These are phyloP conservation scores for Podospora fimiseda DNA, from an alignment of 495 filamentous ascomycete genomes.

Conservation along the genomic window DNA sequence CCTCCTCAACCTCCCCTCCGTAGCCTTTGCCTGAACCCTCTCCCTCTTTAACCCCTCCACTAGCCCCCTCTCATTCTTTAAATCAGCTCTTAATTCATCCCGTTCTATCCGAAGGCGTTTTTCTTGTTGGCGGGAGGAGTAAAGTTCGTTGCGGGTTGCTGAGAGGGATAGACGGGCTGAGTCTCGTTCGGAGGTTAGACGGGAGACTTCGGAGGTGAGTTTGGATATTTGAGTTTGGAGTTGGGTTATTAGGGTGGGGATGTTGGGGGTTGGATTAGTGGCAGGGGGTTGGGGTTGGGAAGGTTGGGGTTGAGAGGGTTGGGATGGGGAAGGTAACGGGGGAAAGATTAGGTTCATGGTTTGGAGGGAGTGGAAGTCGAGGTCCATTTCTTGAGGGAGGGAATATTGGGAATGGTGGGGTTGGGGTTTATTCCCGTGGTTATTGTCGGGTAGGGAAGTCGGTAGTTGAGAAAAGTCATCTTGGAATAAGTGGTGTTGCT, in stretches of 20 bases:
- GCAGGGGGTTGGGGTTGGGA: background rate
- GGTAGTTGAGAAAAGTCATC: background rate
- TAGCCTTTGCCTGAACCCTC: slow-evolving; percentile 2
- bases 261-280: background rate
- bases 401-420: too few species aligned
- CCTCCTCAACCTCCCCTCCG: slow-evolving; percentile 17
- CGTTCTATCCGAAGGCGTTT: slow-evolving; percentile 23
- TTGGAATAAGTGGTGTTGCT: background rate
- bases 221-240: slow-evolving; percentile 7
- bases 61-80: slow-evolving; percentile 9
- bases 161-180: slow-evolving; percentile 17
- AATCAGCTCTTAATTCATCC: slow-evolving; percentile 19
- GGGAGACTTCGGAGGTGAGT: slow-evolving; percentile 12
- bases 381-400: background rate
- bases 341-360: background rate
- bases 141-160: slow-evolving; percentile 24
- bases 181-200: slow-evolving; percentile 16
- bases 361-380: background rate
- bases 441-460: too few species aligned
- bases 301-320: background rate
- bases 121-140: slow-evolving; percentile 19
- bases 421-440: too few species aligned
- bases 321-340: background rate
- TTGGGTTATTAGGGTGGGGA: background rate
- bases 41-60: slow-evolving; percentile 12